Evolutionary conservation across 768 basidiomycete species (phyloP).

Genomic region (Lactarius tabidus): DNA sequence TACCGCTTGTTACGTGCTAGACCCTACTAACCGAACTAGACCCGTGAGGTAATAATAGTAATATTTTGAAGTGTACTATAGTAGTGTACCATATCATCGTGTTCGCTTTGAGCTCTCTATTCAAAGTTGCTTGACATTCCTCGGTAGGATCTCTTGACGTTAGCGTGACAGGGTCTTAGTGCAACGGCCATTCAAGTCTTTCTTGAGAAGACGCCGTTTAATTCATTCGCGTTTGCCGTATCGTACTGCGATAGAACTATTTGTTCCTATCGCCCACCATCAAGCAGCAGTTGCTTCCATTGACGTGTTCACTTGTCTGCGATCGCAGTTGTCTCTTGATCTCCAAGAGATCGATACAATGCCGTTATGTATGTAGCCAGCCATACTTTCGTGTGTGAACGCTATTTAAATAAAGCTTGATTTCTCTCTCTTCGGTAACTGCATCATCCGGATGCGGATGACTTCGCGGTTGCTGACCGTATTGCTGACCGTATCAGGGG

Average conservation of each 20-base stretch:
- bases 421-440: background rate
- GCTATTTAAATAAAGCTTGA: too few species aligned
- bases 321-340: background rate
- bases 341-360: background rate
- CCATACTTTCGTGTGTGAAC: background rate
- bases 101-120: background rate
- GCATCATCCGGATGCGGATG: background rate
- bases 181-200: background rate
- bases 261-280: background rate
- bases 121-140: background rate
- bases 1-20: background rate
- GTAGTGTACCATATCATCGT: background rate
- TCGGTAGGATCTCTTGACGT: background rate
- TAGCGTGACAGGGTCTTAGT: too few species aligned
- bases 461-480: background rate
- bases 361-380: background rate
- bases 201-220: background rate
- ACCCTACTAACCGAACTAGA: background rate
- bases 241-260: background rate
- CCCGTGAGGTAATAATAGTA: background rate
- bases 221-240: background rate
- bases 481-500: background rate
- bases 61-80: background rate
- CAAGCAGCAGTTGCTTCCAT: background rate
- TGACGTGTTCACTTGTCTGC: background rate